A percentile compares a stretch with the other conserved stretches of the same genome.
Conservation (phyloP, 768 basidiomycete genomes). For the Pholiota molesta region DNA sequence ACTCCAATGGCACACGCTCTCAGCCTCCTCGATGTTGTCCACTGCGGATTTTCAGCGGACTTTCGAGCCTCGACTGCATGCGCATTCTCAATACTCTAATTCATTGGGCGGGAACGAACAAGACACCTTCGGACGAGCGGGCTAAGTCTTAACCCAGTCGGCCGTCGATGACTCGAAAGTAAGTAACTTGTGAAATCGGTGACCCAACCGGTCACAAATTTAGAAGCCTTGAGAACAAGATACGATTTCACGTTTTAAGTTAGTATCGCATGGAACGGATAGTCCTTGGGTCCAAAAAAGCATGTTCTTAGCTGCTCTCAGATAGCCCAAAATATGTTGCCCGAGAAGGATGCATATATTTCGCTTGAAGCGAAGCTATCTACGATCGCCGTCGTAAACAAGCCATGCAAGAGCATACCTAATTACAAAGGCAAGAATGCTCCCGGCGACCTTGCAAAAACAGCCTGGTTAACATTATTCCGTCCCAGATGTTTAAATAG, state of each 20-base stretch:
- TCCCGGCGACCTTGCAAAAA: constrained; percentile 63
- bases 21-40: background rate
- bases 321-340: background rate
- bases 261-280: background rate
- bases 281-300: background rate
- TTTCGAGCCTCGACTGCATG: constrained; percentile 6
- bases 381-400: constrained; percentile 90
- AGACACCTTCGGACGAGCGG: background rate
- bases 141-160: background rate
- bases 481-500: constrained; percentile 13
- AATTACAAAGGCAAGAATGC: constrained; percentile 79
- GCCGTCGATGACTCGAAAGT: constrained; percentile 1
- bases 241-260: constrained; percentile 3
- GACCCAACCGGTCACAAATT: background rate
- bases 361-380: constrained; percentile 31
- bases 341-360: background rate
- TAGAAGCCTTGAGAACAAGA: background rate
- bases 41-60: constrained; percentile 30
- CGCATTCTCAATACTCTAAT: background rate
- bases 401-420: constrained; percentile 89
- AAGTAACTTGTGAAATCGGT: constrained; percentile 6
- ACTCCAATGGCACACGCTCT: constrained; percentile 15
- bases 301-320: constrained; percentile 3
- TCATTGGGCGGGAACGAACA: background rate
- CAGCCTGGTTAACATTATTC: constrained; percentile 3